Evolutionary conservation across 345 rosid species (phyloP).

Genomic region (Salix udensis): DNA sequence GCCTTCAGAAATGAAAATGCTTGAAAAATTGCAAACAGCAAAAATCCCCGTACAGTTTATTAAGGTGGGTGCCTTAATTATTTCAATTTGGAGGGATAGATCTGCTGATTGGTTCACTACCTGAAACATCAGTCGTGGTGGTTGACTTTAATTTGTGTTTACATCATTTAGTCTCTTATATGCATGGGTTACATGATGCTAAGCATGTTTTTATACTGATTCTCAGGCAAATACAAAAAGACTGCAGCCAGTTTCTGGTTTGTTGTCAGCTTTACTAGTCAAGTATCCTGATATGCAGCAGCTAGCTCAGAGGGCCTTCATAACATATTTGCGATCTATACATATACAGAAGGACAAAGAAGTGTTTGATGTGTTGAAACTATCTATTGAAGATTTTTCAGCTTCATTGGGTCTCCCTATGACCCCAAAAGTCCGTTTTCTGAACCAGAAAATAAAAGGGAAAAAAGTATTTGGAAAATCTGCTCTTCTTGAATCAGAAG

Average conservation of each 20-base stretch:
- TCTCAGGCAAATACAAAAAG: slow-evolving; percentile 65
- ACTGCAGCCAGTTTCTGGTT: slow-evolving; percentile 63
- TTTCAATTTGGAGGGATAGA: slow-evolving; percentile 1
- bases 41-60: slow-evolving; percentile 65
- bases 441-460: slow-evolving; percentile 45
- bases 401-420: slow-evolving; percentile 90
- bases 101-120: background rate
- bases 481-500: slow-evolving; percentile 33
- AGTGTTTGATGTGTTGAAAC: slow-evolving; percentile 68
- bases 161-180: background rate
- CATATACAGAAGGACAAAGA: slow-evolving; percentile 80
- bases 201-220: slow-evolving; percentile 6
- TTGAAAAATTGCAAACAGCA: slow-evolving; percentile 69
- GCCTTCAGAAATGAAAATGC: slow-evolving; percentile 93
- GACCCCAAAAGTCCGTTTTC: slow-evolving; percentile 71
- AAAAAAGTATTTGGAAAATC: slow-evolving; percentile 32
- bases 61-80: slow-evolving; percentile 44
- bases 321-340: slow-evolving; percentile 78
- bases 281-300: slow-evolving; percentile 61
- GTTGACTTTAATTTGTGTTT: background rate
- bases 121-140: background rate
- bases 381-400: slow-evolving; percentile 70
- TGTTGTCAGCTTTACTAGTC: slow-evolving; percentile 64
- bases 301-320: slow-evolving; percentile 78
- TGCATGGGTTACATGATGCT: slow-evolving; percentile 1